Conservation (phyloP, 257 asterid genomes). For the Lantana camara region DNA sequence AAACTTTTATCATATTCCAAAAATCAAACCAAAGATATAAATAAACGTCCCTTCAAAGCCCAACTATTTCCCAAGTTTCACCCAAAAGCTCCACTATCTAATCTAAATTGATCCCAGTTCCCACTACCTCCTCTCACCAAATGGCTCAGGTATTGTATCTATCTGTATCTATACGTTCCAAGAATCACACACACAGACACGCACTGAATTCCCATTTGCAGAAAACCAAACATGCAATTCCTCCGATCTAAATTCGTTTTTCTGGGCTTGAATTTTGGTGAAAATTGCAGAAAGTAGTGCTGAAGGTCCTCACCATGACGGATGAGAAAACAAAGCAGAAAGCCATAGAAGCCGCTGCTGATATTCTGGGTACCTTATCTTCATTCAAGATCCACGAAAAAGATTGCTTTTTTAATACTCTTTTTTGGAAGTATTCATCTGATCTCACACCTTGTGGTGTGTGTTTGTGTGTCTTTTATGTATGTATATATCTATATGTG, state of each 20-base stretch:
- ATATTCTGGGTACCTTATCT: conserved; percentile 45
- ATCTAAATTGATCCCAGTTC: not conserved
- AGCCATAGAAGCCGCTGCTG: conserved; percentile 72
- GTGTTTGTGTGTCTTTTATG: not conserved
- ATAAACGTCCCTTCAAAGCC: conserved; percentile 24
- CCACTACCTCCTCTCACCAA: conserved; percentile 16
- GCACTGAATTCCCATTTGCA: not conserved
- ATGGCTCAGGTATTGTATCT: conserved; percentile 48
- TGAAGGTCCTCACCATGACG: conserved; percentile 61
- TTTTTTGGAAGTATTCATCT: not conserved
- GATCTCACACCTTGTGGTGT: not conserved
- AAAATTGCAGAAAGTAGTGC: conserved; percentile 49
- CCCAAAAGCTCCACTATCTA: not conserved
- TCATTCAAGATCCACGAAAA: not conserved
- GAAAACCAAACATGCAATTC: conserved; percentile 10
- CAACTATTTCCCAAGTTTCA: not conserved
- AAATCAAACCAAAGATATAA: conserved; percentile 15
- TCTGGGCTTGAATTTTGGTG: not conserved
- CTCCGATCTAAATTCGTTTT: not conserved
- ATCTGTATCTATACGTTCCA: not conserved
- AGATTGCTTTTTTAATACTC: not conserved
- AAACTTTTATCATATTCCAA: not conserved
- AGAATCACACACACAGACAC: not conserved
- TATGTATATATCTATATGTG: too few relatives aligned
- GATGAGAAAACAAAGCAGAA: conserved; percentile 69